Conservation (phyloP, 345 rosid genomes). For the Abelmoschus esculentus region DNA sequence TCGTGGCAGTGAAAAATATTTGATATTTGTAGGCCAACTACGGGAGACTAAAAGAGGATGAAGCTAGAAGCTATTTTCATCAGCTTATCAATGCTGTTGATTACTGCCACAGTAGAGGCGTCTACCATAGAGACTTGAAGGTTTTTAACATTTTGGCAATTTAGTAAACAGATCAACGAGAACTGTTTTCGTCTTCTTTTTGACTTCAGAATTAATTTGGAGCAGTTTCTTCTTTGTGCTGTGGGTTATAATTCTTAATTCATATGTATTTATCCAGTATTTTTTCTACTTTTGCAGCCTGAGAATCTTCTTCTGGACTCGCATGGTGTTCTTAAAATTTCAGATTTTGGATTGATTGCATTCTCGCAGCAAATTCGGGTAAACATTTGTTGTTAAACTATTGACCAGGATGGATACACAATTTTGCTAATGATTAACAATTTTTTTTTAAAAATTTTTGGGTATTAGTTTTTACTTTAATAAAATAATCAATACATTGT, state of each 20-base stretch:
- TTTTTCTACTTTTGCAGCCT: slow-evolving; percentile 45
- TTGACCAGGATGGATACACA: background rate
- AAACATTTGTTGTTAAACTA: slow-evolving; percentile 11
- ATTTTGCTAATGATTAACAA: too few relatives aligned
- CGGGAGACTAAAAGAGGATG: slow-evolving; percentile 53
- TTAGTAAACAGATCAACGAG: background rate
- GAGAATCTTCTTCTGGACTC: slow-evolving; percentile 89
- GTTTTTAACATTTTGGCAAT: slow-evolving; percentile 13
- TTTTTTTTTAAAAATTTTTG: too few relatives aligned
- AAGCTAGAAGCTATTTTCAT: slow-evolving; percentile 57
- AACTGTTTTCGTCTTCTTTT: background rate
- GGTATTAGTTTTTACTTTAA: background rate
- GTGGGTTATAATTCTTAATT: background rate
- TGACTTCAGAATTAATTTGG: background rate
- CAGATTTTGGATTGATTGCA: slow-evolving; percentile 94
- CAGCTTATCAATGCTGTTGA: slow-evolving; percentile 72
- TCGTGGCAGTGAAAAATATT: background rate
- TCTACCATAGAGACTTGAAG: slow-evolving; percentile 72
- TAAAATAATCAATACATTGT: too few relatives aligned
- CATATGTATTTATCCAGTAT: slow-evolving; percentile 4
- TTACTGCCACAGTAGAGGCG: slow-evolving; percentile 72
- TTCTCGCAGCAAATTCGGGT: slow-evolving; percentile 73
- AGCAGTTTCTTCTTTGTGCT: background rate
- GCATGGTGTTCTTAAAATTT: slow-evolving; percentile 61
- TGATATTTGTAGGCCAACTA: slow-evolving; percentile 41